Evolutionary conservation across 1,284 basidiomycete genomes (phyloP).

Genomic region (Ustilago loliicola): DNA sequence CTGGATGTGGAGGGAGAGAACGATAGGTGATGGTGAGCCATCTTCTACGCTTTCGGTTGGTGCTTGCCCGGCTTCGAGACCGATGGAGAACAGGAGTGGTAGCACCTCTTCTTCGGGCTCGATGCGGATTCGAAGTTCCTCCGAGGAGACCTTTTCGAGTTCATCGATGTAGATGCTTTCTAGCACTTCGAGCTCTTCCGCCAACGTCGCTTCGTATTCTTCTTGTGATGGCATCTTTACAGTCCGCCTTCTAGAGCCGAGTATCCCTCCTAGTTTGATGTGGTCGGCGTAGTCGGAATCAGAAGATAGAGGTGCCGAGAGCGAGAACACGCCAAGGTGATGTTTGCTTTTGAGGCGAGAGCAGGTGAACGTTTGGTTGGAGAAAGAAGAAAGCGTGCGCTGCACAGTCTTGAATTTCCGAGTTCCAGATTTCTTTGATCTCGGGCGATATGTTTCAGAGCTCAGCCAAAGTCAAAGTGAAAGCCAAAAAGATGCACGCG

Average conservation of each 20-base stretch:
- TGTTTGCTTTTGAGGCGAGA: background rate
- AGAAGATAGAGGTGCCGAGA: too few relatives aligned
- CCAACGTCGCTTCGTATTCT: slow-evolving; percentile 73
- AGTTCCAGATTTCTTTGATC: slow-evolving; percentile 27
- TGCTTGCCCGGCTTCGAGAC: slow-evolving; percentile 34
- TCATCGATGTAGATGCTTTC: slow-evolving; percentile 96
- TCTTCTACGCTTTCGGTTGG: slow-evolving; percentile 47
- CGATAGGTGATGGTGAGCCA: slow-evolving; percentile 75
- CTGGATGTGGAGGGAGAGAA: slow-evolving; percentile 79
- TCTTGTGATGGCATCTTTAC: slow-evolving; percentile 58
- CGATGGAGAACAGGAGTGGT: slow-evolving; percentile 65
- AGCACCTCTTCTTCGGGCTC: slow-evolving; percentile 85
- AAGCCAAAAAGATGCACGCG: slow-evolving; percentile 7
- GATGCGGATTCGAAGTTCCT: slow-evolving; percentile 84
- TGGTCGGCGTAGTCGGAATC: too few relatives aligned
- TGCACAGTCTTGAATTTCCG: slow-evolving; percentile 28
- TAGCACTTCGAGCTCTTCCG: slow-evolving; percentile 92
- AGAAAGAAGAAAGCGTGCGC: slow-evolving; percentile 16
- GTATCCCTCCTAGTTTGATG: background rate
- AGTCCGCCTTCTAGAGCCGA: background rate
- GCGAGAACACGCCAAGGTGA: too few relatives aligned
- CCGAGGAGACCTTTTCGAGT: slow-evolving; percentile 88
- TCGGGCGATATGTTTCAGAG: slow-evolving; percentile 22
- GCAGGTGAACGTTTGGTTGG: background rate
- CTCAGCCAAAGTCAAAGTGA: too few relatives aligned